A percentile compares a stretch with the other conserved stretches of the same genome.
Evolutionary conservation across 1,139 yeast species (phyloP).

Genomic region (Kluyveromyces sp.): DNA sequence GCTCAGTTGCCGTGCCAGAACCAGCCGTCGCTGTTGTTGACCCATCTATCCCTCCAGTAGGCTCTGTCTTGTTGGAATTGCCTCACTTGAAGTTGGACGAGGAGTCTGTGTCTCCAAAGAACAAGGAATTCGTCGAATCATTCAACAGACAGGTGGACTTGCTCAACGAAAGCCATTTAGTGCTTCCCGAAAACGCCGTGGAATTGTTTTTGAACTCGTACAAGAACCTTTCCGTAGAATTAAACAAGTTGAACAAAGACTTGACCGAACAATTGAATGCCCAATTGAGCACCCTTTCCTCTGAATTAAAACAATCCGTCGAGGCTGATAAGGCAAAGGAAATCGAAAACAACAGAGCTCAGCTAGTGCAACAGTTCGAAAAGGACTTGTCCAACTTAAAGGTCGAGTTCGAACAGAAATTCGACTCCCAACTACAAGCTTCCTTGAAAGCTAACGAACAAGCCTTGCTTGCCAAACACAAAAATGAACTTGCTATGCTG

Average conservation of each 20-base stretch:
- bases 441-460: conserved; percentile 68
- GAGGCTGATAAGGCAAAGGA: conserved; percentile 12
- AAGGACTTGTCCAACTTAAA: conserved; percentile 57
- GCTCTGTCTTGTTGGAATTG: conserved; percentile 2
- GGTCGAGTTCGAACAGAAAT: conserved; percentile 53
- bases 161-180: conserved; percentile 36
- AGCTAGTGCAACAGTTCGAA: conserved; percentile 40
- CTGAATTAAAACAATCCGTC: conserved; percentile 14
- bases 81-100: conserved; percentile 15
- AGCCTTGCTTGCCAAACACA: conserved; percentile 65
- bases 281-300: conserved; percentile 21
- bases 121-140: conserved; percentile 36
- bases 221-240: conserved; percentile 17
- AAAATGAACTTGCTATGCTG: conserved; percentile 65
- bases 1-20: background rate
- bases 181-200: conserved; percentile 27
- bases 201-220: conserved; percentile 25
- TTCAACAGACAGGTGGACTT: conserved; percentile 47
- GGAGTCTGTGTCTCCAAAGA: conserved; percentile 40
- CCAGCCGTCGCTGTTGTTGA: background rate
- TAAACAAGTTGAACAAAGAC: conserved; percentile 11
- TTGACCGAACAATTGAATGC: conserved; percentile 15
- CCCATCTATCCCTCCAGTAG: background rate
- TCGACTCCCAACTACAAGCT: conserved; percentile 47
- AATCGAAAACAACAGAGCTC: conserved; percentile 32